Percentiles rank a stretch among this genome's conserved stretches.
Conservation (phyloP, 2,329 filamentous ascomycete genomes). For the Fusarium ramigenum region DNA sequence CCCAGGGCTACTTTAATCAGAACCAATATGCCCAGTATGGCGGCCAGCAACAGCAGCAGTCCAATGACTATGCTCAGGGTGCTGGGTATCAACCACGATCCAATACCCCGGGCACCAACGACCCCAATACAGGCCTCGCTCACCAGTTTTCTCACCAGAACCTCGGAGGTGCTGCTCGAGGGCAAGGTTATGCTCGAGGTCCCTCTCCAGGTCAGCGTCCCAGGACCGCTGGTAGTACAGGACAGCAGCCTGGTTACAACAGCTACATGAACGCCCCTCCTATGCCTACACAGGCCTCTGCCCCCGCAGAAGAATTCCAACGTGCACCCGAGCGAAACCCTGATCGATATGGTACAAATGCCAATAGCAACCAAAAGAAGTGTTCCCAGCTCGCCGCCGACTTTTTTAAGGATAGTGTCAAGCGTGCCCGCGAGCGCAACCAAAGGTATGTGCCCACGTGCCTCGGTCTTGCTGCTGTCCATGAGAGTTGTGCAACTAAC, state of each 20-base stretch:
- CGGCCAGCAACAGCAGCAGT: conserved; percentile 47
- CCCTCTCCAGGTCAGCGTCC: conserved; percentile 79
- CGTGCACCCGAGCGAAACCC: conserved; percentile 86
- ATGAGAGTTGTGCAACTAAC: conserved; percentile 10
- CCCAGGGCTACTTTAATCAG: conserved; percentile 69
- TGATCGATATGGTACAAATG: conserved; percentile 74
- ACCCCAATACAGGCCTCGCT: conserved; percentile 89
- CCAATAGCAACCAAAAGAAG: conserved; percentile 76
- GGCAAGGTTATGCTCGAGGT: conserved; percentile 74
- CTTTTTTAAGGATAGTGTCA: conserved; percentile 99
- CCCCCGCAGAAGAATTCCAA: conserved; percentile 77
- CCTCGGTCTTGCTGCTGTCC: neutral
- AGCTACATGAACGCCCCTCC: conserved; percentile 73
- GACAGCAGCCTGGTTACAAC: conserved; percentile 70
- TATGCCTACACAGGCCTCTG: conserved; percentile 67
- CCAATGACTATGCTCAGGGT: conserved; percentile 62
- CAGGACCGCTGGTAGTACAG: conserved; percentile 79
- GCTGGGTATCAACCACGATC: conserved; percentile 61
- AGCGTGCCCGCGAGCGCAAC: conserved; percentile 93
- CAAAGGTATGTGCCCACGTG: conserved; percentile 71
- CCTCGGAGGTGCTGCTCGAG: conserved; percentile 76
- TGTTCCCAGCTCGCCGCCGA: conserved; percentile 78
- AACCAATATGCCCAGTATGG: conserved; percentile 62
- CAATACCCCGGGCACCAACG: conserved; percentile 72
- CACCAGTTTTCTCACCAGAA: conserved; percentile 99